Percentiles rank a stretch among this genome's conserved stretches.
These are phyloP conservation scores for Puccinia polysora DNA, from an alignment of 1,284 basidiomycete genomes.

Conservation along the genomic window DNA sequence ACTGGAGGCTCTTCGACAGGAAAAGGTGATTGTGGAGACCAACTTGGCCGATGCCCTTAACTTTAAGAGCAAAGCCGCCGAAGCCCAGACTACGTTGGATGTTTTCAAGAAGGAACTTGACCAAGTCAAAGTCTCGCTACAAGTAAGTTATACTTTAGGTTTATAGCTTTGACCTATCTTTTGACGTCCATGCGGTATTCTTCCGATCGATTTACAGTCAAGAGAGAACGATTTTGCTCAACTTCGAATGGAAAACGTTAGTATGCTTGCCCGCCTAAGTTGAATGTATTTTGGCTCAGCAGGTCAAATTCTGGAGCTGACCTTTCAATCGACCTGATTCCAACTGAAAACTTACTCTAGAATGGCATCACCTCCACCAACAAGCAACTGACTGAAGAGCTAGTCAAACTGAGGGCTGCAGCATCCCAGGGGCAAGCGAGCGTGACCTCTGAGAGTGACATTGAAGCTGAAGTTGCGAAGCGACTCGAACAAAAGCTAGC, in stretches of 20 bases:
- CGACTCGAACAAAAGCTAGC: slow-evolving; percentile 30
- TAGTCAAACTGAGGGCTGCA: slow-evolving; percentile 7
- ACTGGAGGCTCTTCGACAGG: slow-evolving; percentile 25
- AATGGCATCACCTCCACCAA: neutral
- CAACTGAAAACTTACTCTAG: slow-evolving; percentile 18
- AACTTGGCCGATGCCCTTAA: slow-evolving; percentile 16
- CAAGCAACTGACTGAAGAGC: slow-evolving; percentile 14
- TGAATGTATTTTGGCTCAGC: neutral
- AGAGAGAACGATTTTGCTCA: slow-evolving; percentile 1
- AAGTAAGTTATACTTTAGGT: slow-evolving; percentile 14
- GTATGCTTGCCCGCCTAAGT: neutral
- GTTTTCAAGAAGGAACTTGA: slow-evolving; percentile 24
- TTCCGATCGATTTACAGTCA: neutral
- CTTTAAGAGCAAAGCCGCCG: slow-evolving; percentile 5
- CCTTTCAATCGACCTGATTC: too few species aligned
- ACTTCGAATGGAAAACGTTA: slow-evolving; percentile 14
- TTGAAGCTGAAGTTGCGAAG: slow-evolving; percentile 34
- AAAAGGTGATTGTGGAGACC: slow-evolving; percentile 17
- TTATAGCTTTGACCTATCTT: neutral
- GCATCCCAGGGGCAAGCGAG: neutral
- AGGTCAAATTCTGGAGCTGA: too few species aligned
- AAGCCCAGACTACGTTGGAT: slow-evolving; percentile 31
- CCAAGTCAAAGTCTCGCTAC: slow-evolving; percentile 9
- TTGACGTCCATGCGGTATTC: neutral
- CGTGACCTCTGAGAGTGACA: neutral